A percentile compares a stretch with the other conserved stretches of the same genome.
These are phyloP conservation scores for Magnusiomyces sp. DNA, from an alignment of 1,139 yeast species.

Conservation along the genomic window DNA sequence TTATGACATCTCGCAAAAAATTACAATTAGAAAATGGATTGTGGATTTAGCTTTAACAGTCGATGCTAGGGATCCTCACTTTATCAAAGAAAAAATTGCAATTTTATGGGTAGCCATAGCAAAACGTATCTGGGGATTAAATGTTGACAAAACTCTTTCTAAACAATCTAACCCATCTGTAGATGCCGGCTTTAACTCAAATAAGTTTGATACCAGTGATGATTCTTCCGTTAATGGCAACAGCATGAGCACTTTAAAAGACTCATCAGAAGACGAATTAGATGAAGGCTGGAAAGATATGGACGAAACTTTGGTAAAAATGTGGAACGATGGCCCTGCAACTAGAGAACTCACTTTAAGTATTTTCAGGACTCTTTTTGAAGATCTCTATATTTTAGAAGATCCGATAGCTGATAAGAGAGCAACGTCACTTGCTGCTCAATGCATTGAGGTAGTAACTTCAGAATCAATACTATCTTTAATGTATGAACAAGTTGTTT, in stretches of 20 bases:
- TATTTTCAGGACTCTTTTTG: conserved; percentile 78
- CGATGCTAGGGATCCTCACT: conserved; percentile 69
- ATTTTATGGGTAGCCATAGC: conserved; percentile 88
- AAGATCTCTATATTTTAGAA: conserved; percentile 86
- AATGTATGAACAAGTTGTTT: conserved; percentile 64
- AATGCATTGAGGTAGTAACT: conserved; percentile 75
- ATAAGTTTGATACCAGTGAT: conserved; percentile 1
- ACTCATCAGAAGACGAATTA: background rate
- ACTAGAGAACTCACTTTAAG: conserved; percentile 68
- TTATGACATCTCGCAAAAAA: conserved; percentile 55
- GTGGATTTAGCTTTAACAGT: conserved; percentile 63
- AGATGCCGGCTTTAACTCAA: conserved; percentile 4
- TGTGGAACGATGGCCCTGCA: conserved; percentile 62
- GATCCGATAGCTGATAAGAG: conserved; percentile 85
- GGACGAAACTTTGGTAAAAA: conserved; percentile 65
- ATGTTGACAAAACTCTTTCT: conserved; percentile 8
- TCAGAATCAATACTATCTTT: conserved; percentile 56
- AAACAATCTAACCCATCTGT: background rate
- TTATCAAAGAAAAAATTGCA: conserved; percentile 81
- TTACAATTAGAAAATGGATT: conserved; percentile 76
- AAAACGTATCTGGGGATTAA: conserved; percentile 83
- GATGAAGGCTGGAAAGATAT: conserved; percentile 78
- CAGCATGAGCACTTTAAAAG: background rate
- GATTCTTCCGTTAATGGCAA: background rate
- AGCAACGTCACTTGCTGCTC: conserved; percentile 66